Conservation (phyloP, 2,329 filamentous ascomycete genomes). For the Zymoseptoria crescenta region DNA sequence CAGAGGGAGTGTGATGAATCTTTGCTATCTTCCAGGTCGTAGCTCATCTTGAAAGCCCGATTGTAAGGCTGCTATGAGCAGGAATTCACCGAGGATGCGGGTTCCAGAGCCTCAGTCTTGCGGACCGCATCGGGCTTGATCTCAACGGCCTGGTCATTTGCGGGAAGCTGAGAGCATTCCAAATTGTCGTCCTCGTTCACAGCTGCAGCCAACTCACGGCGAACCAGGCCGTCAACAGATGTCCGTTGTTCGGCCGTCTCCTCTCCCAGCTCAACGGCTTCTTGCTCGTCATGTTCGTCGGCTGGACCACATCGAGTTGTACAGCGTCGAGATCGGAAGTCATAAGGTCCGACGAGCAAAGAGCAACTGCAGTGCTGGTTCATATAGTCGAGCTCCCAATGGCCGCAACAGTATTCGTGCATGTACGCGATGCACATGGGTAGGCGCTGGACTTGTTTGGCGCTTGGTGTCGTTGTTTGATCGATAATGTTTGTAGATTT, state of each 20-base stretch:
- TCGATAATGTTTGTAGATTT: not conserved
- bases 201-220: not conserved
- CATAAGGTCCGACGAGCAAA: slow-evolving; percentile 9
- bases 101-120: too few relatives aligned
- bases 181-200: not conserved
- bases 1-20: too few relatives aligned
- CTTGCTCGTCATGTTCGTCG: not conserved
- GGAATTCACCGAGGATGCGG: too few relatives aligned
- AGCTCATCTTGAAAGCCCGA: too few relatives aligned
- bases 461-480: slow-evolving; percentile 2
- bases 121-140: too few relatives aligned
- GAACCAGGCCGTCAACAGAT: not conserved
- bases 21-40: too few relatives aligned
- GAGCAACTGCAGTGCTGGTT: slow-evolving; percentile 14
- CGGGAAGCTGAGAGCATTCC: not conserved
- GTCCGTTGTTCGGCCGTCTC: not conserved
- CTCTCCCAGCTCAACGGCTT: not conserved
- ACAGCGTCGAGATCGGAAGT: slow-evolving; percentile 7
- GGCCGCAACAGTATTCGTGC: slow-evolving; percentile 11
- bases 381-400: slow-evolving; percentile 9
- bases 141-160: too few relatives aligned
- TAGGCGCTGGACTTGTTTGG: not conserved
- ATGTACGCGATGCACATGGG: slow-evolving; percentile 14
- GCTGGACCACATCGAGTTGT: slow-evolving; percentile 1
- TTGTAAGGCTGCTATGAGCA: too few relatives aligned